Conservation (phyloP, 1,139 yeast species). For the Lizanozyma gosingica region DNA sequence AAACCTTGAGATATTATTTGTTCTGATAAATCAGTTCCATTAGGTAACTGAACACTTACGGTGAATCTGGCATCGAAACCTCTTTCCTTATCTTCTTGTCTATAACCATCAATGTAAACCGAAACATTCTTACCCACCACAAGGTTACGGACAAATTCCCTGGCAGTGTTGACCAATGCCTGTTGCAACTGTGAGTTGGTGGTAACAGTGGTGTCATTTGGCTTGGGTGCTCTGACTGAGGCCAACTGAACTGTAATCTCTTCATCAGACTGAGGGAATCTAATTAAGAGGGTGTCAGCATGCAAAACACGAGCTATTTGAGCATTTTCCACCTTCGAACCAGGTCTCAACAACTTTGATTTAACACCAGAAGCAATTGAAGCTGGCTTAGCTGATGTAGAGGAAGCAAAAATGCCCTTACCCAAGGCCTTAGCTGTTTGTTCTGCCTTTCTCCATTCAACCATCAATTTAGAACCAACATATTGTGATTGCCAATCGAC, state of each 20-base stretch:
- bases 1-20: constrained; percentile 54
- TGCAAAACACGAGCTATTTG: constrained; percentile 52
- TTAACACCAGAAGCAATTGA: constrained; percentile 12
- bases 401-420: constrained; percentile 52
- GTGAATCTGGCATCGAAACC: constrained; percentile 58
- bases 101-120: constrained; percentile 53
- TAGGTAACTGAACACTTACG: constrained; percentile 43
- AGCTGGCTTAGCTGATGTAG: constrained; percentile 17
- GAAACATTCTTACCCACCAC: constrained; percentile 63
- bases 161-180: constrained; percentile 54
- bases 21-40: constrained; percentile 54
- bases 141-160: constrained; percentile 61
- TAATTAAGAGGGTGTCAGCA: constrained; percentile 57
- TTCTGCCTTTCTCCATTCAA: constrained; percentile 55
- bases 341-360: constrained; percentile 27
- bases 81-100: constrained; percentile 50
- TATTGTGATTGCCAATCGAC: constrained; percentile 78
- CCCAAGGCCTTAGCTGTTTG: constrained; percentile 55
- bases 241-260: constrained; percentile 64
- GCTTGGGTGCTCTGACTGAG: constrained; percentile 66
- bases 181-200: constrained; percentile 24
- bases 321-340: constrained; percentile 43
- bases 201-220: constrained; percentile 48
- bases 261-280: constrained; percentile 36
- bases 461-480: constrained; percentile 61